Evolutionary conservation across 2,329 filamentous ascomycete species (phyloP), one percentile per base, ranked within the genome.

Genomic region (Uncinocarpus reesii): DNA sequence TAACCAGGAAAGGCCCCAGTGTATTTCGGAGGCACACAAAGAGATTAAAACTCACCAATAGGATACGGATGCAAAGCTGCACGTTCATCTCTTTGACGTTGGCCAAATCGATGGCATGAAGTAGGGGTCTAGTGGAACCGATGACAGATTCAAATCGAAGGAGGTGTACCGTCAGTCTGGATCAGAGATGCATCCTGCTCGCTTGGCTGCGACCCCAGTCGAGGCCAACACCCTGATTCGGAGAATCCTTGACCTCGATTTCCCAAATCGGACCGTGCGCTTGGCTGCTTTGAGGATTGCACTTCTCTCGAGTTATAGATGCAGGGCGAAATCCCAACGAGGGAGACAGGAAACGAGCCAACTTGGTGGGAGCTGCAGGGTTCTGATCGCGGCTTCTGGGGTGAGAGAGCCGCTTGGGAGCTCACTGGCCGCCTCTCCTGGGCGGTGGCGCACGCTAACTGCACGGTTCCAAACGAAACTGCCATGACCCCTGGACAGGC

Each of bases 341-440:
- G 18, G 24, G 34, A 42, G 29, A 36, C 26, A 36, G 37, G 7
- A 15, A 46, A 29, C 43, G 42, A 36, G 40, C 42, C 48, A 42
- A 42, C 42, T 42, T 28, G 48, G 32, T 37, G 47, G 47, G 48
- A 46, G 24, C 42, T 47, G 40, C 49, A 51, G 48, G 49, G 45
- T 51, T 48, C 29, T 31, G 45, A 44, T 46, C 42, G 41, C 50
- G 50, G 50, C 31, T 42, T 45, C 50, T 47, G 46, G 46, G 46
- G 50, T 47, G 26, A 15, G 15, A 32, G 32, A 47, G 46, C 50
- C 50, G 50, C 50, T 37, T 15, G 41, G 8, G 20, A 26, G 35
- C 28, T 48, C 6, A 51, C 34, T 51, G 49, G 49, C 46, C 36
- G 31, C 34, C 28, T 38, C 43, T 45, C 40, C 45, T 48, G 45